Evolutionary conservation across 1,139 yeast genomes (phyloP), one percentile per base, ranked within the genome.

Genomic region (Nakaseomyces bracarensis): DNA sequence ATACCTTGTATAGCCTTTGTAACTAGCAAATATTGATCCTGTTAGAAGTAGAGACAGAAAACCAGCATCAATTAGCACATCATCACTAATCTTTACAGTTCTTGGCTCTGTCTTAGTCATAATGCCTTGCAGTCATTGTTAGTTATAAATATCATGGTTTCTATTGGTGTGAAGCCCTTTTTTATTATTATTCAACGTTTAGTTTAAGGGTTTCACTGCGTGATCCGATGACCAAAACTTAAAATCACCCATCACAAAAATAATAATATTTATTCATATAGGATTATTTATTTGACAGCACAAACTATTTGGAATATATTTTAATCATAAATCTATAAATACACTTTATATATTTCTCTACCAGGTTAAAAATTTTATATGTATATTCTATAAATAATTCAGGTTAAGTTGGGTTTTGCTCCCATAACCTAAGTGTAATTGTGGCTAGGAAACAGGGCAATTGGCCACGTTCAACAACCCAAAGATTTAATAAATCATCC

Each of bases 361-460:
- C 10, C 10, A 10, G 10, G 25, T 22, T 22, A 22, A 22, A 22
- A 7, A 22, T 7, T 22, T 7, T 7, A 7, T 7, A 22, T 22
- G 10, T n/a, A n/a, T n/a, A n/a, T n/a, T n/a, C n/a, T n/a, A n/a
- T n/a, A n/a, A n/a, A n/a, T n/a, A n/a, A n/a, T n/a, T n/a, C n/a
- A n/a, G n/a, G n/a, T n/a, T n/a, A 26, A 25, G 4, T 11, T 23
- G 38, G 23, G 21, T 40, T 14, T 27, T 22, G 22, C 42, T 77
- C 80, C 62, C 76, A 79, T 20, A 84, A 63, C 52, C 75, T 80
- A 44, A 86, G 65, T 41, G 79, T 83, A 48, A 86, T 66, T 0
- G 93, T 87, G 44, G 93, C 80, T 44, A 87, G 65, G 54, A 86
- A 82, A 52, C 94, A 82, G 0, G 94, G 85, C 19, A 85, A 75